phyloP scores from a whole-genome alignment of 108 stramenopile genomes.

The Cyclostephanos tholiformis region DNA sequence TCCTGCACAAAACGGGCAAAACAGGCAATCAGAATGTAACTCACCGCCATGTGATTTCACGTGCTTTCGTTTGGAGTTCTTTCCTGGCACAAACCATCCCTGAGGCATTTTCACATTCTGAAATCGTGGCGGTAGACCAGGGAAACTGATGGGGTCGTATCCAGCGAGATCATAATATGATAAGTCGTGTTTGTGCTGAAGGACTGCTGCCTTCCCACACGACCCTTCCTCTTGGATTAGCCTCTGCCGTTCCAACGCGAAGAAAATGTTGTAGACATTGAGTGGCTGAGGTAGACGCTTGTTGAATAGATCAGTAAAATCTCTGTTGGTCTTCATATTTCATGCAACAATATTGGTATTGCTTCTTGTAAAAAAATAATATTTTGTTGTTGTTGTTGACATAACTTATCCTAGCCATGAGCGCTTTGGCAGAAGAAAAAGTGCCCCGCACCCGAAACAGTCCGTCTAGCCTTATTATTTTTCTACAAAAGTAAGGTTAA shows the following conservation, averaged over 20 bases:
- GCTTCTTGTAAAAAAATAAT: too few species aligned
- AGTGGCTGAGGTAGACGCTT: neutral
- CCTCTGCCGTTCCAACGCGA: neutral
- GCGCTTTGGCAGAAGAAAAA: too few species aligned
- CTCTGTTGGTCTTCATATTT: too few species aligned
- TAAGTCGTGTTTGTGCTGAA: neutral
- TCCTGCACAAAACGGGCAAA: neutral
- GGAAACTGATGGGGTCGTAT: neutral
- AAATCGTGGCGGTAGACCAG: neutral
- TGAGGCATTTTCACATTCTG: neutral
- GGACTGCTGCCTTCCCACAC: neutral
- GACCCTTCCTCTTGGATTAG: neutral
- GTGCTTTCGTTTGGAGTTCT: slow-evolving; percentile 1
- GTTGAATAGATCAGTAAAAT: too few species aligned
- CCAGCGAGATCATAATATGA: neutral
- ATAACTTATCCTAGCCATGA: too few species aligned
- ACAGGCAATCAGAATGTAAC: neutral
- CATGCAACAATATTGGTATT: too few species aligned
- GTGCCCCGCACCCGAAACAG: too few species aligned
- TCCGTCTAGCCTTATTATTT: too few species aligned
- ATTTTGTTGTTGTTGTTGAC: too few species aligned
- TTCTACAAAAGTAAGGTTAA: too few species aligned
- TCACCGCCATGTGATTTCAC: neutral
- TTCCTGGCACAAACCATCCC: neutral
- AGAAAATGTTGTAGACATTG: neutral